Percentiles rank a stretch among this genome's conserved stretches.
Conservation (phyloP, 306 rosid genomes). For the Trifolium fragiferum region DNA sequence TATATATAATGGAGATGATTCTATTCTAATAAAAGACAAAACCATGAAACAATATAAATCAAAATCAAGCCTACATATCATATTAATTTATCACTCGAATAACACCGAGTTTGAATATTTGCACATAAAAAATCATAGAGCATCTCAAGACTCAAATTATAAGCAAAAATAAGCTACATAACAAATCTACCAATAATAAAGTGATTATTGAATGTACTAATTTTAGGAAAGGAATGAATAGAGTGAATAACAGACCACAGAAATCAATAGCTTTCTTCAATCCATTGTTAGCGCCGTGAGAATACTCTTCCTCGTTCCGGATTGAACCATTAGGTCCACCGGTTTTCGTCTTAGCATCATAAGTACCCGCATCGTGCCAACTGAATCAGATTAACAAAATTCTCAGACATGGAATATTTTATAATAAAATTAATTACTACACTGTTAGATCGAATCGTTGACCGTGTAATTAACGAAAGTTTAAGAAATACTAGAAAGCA, state of each 20-base stretch:
- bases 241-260: conserved; percentile 55
- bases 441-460: conserved; percentile 28
- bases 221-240: neutral
- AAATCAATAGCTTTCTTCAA: conserved; percentile 88
- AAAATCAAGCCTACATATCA: conserved; percentile 14
- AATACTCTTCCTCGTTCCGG: conserved; percentile 80
- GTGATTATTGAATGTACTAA: neutral
- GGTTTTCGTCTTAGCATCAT: conserved; percentile 70
- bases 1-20: conserved; percentile 13
- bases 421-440: neutral
- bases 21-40: neutral
- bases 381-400: conserved; percentile 42
- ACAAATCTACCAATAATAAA: conserved; percentile 6
- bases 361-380: conserved; percentile 99
- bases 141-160: neutral
- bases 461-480: conserved; percentile 13
- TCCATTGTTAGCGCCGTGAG: conserved; percentile 81
- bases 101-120: neutral
- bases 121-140: neutral
- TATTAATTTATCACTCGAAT: neutral
- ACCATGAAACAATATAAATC: neutral
- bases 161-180: neutral
- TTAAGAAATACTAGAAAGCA: neutral
- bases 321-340: conserved; percentile 96
- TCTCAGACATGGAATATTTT: neutral